Conservation (phyloP, 2,329 filamentous ascomycete genomes). For the Sclerotinia spermophila region DNA sequence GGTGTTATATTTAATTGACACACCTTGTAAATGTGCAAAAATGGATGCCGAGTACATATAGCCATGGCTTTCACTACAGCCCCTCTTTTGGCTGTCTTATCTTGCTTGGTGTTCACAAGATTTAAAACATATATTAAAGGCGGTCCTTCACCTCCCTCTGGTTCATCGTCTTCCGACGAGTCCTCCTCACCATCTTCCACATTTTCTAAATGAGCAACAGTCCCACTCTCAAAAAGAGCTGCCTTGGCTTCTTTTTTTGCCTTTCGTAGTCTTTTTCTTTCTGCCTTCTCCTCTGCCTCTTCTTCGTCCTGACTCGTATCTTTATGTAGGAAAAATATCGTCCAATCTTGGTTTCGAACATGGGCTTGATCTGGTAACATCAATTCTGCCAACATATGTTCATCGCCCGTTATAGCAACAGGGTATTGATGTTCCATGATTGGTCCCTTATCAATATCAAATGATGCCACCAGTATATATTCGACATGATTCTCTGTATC, state of each 20-base stretch:
- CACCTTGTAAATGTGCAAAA: constrained; percentile 97
- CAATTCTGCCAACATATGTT: constrained; percentile 95
- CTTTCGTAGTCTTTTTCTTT: constrained; percentile 49
- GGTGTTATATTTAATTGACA: constrained; percentile 32
- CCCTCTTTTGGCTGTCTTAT: constrained; percentile 87
- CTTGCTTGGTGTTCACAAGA: constrained; percentile 95
- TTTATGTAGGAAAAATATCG: constrained; percentile 97
- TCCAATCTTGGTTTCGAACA: constrained; percentile 94
- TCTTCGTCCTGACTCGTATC: constrained; percentile 83
- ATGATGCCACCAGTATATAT: constrained; percentile 95
- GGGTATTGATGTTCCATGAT: constrained; percentile 99
- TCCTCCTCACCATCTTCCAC: constrained; percentile 49
- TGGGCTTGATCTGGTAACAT: constrained; percentile 98
- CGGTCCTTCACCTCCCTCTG: constrained; percentile 73
- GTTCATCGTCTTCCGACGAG: constrained; percentile 56
- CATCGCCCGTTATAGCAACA: constrained; percentile 89
- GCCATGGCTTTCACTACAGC: constrained; percentile 98
- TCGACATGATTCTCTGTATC: constrained; percentile 90
- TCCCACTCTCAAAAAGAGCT: constrained; percentile 45
- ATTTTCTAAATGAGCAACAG: constrained; percentile 43
- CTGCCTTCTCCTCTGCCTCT: constrained; percentile 62
- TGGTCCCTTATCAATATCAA: constrained; percentile 92
- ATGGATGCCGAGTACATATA: constrained; percentile 95
- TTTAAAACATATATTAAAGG: constrained; percentile 96
- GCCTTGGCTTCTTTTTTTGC: constrained; percentile 50